These are phyloP conservation scores for Acacia concinna DNA, from an alignment of 331 rosid species.

Conservation along the genomic window DNA sequence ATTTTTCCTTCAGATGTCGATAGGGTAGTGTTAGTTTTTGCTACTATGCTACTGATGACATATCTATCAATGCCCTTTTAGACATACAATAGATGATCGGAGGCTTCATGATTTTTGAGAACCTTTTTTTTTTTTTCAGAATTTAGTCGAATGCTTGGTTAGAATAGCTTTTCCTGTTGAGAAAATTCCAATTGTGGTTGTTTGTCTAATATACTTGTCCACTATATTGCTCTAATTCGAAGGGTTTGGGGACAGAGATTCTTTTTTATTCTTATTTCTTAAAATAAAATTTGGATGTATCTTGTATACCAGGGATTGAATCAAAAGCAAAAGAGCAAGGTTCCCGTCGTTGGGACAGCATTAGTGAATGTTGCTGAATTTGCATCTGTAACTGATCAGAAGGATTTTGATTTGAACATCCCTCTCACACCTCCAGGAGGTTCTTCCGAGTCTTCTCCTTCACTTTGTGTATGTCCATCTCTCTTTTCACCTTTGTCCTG, in stretches of 20 bases:
- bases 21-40: background rate
- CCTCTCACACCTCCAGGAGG: slow-evolving; percentile 54
- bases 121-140: background rate
- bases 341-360: slow-evolving; percentile 64
- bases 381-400: slow-evolving; percentile 57
- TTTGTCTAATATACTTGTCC: background rate
- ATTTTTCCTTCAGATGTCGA: background rate
- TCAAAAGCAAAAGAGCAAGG: slow-evolving; percentile 68
- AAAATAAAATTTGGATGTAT: slow-evolving; percentile 11
- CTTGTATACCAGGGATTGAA: slow-evolving; percentile 62
- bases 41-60: background rate
- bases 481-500: background rate
- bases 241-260: background rate
- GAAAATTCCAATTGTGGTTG: background rate
- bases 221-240: background rate
- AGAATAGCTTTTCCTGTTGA: background rate
- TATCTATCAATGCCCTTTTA: slow-evolving; percentile 2
- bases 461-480: slow-evolving; percentile 61
- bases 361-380: slow-evolving; percentile 78
- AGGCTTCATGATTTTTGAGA: background rate
- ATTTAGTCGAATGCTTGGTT: slow-evolving; percentile 24
- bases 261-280: background rate
- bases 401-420: slow-evolving; percentile 65
- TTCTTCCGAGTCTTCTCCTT: slow-evolving; percentile 50
- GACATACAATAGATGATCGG: background rate